Base-by-base conservation (phyloP, 257 asterid species). In the Gentiana macrophylla region DNA sequence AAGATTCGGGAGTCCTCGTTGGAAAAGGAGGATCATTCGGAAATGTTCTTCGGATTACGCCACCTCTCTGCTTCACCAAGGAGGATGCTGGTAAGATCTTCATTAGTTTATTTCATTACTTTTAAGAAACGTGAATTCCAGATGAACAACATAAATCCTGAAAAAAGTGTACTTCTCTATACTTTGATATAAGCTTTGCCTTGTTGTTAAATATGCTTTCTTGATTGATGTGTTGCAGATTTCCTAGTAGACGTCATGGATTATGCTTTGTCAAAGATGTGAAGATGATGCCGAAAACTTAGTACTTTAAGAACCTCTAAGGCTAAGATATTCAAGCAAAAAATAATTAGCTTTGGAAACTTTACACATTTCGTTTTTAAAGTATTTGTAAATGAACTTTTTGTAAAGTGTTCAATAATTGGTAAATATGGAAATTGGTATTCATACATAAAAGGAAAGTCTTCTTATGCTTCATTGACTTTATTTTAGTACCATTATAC, bases 11-110 rank as follows among this genome's bases (percentile, higher is more conserved):
- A 69, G 89, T 79, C 11, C 56, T 84, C 72, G 65, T 84, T 37
- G 94, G 94, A 41, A 84, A 84, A 62, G 89, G 94, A 48, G 94
- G 94, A 53, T 79, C 67, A 68, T 72, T 67, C 38, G 94, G 94
- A 32, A 84, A 84, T 70, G 89, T 84, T 36, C 77, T 84, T 72
- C 77, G 89, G 77, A 79, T 84, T 48, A 84, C 94, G 32, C 94
- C 94, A 55, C 94, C 94, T 6, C 79, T 80, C 32, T 84, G 94
- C 72, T 80, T 84, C 73, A 76, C 65, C 63, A 74, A 59, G 62
- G 78, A 76, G 13, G 94, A 84, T 71, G 89, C 86, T 9, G 89
- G 94, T 84, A 70, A 34, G 60, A 37, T 10, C 2, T 10, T 35
- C 48, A 45, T 36, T 32, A 37, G 56, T 46, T 55, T 37, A 4